Evolutionary conservation across 2,329 filamentous ascomycete genomes (phyloP).

Genomic region (Xylaria sp.): DNA sequence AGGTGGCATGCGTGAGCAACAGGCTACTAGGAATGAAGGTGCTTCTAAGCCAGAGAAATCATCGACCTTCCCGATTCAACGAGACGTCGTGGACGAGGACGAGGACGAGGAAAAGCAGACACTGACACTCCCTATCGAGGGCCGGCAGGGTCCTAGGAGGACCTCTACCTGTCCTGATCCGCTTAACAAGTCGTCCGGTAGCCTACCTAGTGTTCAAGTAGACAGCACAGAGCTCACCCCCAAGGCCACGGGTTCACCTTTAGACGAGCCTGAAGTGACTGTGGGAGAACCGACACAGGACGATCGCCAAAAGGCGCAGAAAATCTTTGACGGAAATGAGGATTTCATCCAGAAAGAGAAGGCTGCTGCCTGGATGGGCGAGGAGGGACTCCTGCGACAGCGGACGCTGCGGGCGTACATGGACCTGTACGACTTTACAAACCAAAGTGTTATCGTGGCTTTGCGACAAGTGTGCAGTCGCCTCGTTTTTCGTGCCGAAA

Average conservation of each 20-base stretch:
- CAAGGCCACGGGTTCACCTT: slow-evolving; percentile 43
- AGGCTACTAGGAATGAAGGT: slow-evolving; percentile 3
- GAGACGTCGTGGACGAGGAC: slow-evolving; percentile 14
- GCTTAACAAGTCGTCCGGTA: slow-evolving; percentile 50
- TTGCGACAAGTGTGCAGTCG: slow-evolving; percentile 81
- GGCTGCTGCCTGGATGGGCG: slow-evolving; percentile 87
- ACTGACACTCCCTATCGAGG: slow-evolving; percentile 43
- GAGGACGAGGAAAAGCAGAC: slow-evolving; percentile 21
- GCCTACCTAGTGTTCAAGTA: slow-evolving; percentile 52
- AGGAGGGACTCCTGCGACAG: slow-evolving; percentile 63
- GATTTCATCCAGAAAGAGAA: slow-evolving; percentile 77
- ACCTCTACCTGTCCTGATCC: slow-evolving; percentile 47
- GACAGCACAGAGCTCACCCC: slow-evolving; percentile 48
- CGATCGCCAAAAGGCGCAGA: slow-evolving; percentile 76
- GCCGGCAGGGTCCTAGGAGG: slow-evolving; percentile 38
- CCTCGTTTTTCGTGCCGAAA: slow-evolving; percentile 84
- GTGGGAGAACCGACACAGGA: slow-evolving; percentile 65
- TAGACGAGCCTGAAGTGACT: slow-evolving; percentile 62
- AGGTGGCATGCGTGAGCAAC: slow-evolving; percentile 8
- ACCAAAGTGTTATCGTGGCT: slow-evolving; percentile 76
- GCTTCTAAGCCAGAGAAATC: slow-evolving; percentile 20
- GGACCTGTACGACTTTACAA: slow-evolving; percentile 85
- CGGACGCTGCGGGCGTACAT: slow-evolving; percentile 77
- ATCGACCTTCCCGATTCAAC: slow-evolving; percentile 27
- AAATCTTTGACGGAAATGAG: slow-evolving; percentile 84